Evolutionary conservation across 2,329 filamentous ascomycete species (phyloP), one percentile per base, ranked within the genome.

Genomic region (Ascomycota sp.): DNA sequence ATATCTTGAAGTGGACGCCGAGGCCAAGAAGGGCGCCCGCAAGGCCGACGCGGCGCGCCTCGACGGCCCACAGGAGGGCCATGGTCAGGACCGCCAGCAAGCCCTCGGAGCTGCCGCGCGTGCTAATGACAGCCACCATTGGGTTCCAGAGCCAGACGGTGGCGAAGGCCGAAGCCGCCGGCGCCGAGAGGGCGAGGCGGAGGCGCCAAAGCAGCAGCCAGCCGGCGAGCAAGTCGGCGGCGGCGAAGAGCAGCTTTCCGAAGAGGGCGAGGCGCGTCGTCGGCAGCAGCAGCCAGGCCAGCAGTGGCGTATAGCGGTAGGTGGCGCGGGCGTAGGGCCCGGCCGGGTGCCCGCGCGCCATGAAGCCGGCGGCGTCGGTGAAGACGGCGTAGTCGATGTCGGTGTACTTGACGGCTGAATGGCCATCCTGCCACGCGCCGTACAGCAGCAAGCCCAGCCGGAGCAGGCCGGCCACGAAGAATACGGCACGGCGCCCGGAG

Each of bases 341-440:
- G 32, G 59, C 56, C 4, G 68, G 68, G n/a, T 27, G 6, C 6
- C 12, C 27, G 9, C 55, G 59, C 4, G 73, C 58, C 30, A 81
- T 55, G 54, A 78, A 86, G 41, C 79, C 77, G 2, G 89, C 72
- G 24, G 89, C 89, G 53, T 95, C 86, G 33, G 89, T 95, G 62
- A 98, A 98, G 52, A 98, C 89, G 42, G 83, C 73, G 57, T 98
- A 98, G 63, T 98, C 89, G 46, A 98, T 93, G 56, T 98, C 89
- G 34, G 89, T 98, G 61, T 95, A 98, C 58, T 95, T 95, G 49
- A 98, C 59, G 10, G 86, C 75, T 7, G 83, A 91, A 56, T 84
- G 66, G 38, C 81, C 76, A 56, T 98, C 89, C 59, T 98, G 89
- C 63, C 80, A 84, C 39, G 82, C 68, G 37, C 89, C 86, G 53